Conservation (phyloP, 176 grass and related monocot species). For the Bromus sterilis region DNA sequence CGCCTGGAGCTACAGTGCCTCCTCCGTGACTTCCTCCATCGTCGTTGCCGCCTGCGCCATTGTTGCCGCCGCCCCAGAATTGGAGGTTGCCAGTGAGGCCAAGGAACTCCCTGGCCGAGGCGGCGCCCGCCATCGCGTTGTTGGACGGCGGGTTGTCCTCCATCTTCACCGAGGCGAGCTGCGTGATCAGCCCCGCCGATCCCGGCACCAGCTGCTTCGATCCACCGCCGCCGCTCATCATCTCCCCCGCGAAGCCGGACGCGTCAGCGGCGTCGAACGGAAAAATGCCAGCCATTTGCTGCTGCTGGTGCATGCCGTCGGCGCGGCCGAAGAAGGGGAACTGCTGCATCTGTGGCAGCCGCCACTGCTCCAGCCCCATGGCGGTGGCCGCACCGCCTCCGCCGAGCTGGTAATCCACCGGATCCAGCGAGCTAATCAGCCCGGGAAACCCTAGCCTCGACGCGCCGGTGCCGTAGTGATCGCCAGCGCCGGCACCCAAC, state of each 20-base stretch:
- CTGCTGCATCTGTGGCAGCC: constrained; percentile 62
- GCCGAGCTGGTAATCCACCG: constrained; percentile 55
- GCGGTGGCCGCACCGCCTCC: constrained; percentile 1
- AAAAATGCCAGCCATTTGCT: constrained; percentile 50
- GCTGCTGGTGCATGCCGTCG: constrained; percentile 18
- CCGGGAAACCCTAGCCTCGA: constrained; percentile 68
- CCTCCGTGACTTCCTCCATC: neutral
- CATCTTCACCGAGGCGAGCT: constrained; percentile 76
- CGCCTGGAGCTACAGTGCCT: neutral
- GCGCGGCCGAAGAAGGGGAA: constrained; percentile 53
- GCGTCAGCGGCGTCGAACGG: constrained; percentile 36
- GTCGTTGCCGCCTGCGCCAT: neutral
- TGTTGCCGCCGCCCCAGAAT: constrained; percentile 43
- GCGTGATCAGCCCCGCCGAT: constrained; percentile 47
- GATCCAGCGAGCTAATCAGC: constrained; percentile 38
- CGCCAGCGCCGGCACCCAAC: constrained; percentile 23
- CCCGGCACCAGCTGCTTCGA: constrained; percentile 44
- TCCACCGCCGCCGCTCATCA: constrained; percentile 7
- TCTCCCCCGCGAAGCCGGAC: constrained; percentile 27
- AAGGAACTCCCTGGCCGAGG: constrained; percentile 54
- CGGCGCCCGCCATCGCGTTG: constrained; percentile 15
- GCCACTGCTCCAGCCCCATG: constrained; percentile 73
- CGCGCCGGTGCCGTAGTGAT: constrained; percentile 39
- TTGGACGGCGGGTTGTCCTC: constrained; percentile 46
- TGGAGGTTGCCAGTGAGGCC: constrained; percentile 52